Evolutionary conservation across 768 basidiomycete genomes (phyloP).

Genomic region (Stropharia rugosoannulata): DNA sequence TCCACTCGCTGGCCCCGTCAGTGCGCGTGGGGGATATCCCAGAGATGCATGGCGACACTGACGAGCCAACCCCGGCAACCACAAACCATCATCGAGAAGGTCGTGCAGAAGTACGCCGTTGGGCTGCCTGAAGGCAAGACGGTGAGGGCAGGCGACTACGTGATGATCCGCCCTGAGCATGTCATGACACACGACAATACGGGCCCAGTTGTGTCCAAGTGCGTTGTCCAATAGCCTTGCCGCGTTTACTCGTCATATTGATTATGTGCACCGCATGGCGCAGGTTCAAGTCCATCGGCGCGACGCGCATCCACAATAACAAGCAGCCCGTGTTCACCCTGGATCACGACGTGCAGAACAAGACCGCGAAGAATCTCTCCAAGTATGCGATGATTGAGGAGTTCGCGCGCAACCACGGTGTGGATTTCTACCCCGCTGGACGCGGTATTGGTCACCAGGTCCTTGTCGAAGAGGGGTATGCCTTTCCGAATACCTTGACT

Average conservation of each 20-base stretch:
- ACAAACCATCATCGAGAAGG: slow-evolving; percentile 95
- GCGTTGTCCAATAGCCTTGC: slow-evolving; percentile 26
- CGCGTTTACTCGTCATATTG: background rate
- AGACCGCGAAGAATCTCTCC: slow-evolving; percentile 80
- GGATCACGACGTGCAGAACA: slow-evolving; percentile 98
- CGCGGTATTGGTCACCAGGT: slow-evolving; percentile 98
- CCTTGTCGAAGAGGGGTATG: slow-evolving; percentile 97
- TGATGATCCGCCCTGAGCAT: slow-evolving; percentile 98
- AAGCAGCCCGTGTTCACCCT: slow-evolving; percentile 92
- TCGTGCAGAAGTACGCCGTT: slow-evolving; percentile 97
- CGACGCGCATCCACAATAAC: slow-evolving; percentile 77
- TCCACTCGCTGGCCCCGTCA: slow-evolving; percentile 20
- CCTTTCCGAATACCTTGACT: slow-evolving; percentile 92
- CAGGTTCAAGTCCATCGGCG: slow-evolving; percentile 95
- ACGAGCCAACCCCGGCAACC: slow-evolving; percentile 34
- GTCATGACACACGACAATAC: slow-evolving; percentile 99
- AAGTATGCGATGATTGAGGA: slow-evolving; percentile 93
- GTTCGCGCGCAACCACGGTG: slow-evolving; percentile 79
- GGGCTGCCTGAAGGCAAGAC: slow-evolving; percentile 75
- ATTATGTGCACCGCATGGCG: background rate
- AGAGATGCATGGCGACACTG: slow-evolving; percentile 26
- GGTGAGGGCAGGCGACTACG: slow-evolving; percentile 96
- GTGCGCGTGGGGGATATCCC: slow-evolving; percentile 11
- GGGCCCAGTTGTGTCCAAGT: slow-evolving; percentile 98
- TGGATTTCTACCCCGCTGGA: slow-evolving; percentile 98